These are phyloP conservation scores for Neodidymelliopsis sp. DNA, from an alignment of 2,329 filamentous ascomycete species.

Conservation along the genomic window DNA sequence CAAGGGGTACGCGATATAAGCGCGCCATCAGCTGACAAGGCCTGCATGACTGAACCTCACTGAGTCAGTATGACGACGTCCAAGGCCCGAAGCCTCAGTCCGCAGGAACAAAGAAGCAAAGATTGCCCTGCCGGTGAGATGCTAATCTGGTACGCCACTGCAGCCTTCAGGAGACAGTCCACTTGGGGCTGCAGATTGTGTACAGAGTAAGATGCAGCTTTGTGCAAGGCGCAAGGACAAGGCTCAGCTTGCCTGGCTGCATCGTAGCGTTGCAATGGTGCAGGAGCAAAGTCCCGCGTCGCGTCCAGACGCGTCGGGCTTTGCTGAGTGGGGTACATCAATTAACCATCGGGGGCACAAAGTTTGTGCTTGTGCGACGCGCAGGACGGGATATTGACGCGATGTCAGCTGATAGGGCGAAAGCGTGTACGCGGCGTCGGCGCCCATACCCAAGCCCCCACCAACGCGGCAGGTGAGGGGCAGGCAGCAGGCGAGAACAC, in stretches of 20 bases:
- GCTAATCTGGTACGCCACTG: too few species aligned
- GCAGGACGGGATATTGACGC: conserved; percentile 19
- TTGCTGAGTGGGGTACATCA: not conserved
- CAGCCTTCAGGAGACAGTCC: too few species aligned
- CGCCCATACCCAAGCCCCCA: conserved; percentile 1
- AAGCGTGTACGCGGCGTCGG: conserved; percentile 18
- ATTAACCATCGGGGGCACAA: not conserved
- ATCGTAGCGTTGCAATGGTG: too few species aligned
- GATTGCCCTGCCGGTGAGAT: too few species aligned
- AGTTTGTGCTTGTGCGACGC: conserved; percentile 4
- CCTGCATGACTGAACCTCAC: not conserved
- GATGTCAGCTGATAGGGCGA: conserved; percentile 46
- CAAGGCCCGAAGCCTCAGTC: too few species aligned
- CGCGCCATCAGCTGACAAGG: conserved; percentile 15
- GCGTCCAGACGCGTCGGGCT: not conserved
- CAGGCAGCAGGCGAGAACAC: not conserved
- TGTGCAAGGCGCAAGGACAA: not conserved
- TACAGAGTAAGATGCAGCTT: not conserved
- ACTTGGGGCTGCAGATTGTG: too few species aligned
- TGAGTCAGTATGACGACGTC: not conserved
- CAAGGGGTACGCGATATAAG: conserved; percentile 12
- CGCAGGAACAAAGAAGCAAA: too few species aligned
- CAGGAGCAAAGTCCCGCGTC: not conserved
- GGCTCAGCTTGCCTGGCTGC: too few species aligned
- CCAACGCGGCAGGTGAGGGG: not conserved